A percentile compares a stretch with the other conserved stretches of the same genome.
Evolutionary conservation across 2,329 filamentous ascomycete genomes (phyloP).

Genomic region (Stagonosporopsis rhizophila): DNA sequence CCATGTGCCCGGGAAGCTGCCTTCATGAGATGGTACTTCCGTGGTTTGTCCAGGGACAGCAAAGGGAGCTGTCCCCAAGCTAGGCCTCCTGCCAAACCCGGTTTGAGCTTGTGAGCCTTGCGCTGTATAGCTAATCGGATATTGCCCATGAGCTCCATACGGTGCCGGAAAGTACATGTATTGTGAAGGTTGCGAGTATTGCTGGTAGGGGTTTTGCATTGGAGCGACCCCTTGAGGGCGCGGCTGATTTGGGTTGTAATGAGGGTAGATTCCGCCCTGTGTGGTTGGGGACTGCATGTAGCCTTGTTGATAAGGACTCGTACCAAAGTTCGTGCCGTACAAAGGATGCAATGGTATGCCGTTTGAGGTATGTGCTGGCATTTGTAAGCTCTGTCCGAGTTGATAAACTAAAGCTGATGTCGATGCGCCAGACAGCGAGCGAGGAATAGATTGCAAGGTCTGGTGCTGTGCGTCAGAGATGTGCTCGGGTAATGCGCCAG

Average conservation of each 20-base stretch:
- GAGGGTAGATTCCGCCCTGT: conserved; percentile 33
- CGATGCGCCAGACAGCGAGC: conserved; percentile 47
- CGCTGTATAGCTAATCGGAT: conserved; percentile 32
- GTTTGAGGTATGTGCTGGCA: conserved; percentile 33
- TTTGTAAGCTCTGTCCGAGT: conserved; percentile 49
- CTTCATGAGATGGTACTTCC: conserved; percentile 32
- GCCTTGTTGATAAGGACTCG: conserved; percentile 38
- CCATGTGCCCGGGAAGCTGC: conserved; percentile 25
- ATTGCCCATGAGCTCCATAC: conserved; percentile 42
- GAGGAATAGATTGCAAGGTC: conserved; percentile 36
- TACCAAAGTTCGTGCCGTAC: conserved; percentile 37
- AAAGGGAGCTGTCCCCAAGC: conserved; percentile 27
- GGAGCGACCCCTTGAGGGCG: conserved; percentile 31
- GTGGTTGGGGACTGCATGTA: conserved; percentile 36
- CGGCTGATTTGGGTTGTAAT: conserved; percentile 35
- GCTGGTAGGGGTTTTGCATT: conserved; percentile 39
- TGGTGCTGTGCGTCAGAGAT: conserved; percentile 32
- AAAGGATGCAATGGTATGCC: conserved; percentile 32
- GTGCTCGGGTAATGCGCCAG: conserved; percentile 48
- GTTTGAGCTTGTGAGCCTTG: conserved; percentile 35
- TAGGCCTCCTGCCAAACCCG: conserved; percentile 42
- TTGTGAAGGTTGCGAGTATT: conserved; percentile 41
- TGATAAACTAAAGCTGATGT: conserved; percentile 52
- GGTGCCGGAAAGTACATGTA: conserved; percentile 47
- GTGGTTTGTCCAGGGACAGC: conserved; percentile 31